Conservation (phyloP, 768 basidiomycete species). For the Leucocoprinus sp. region DNA sequence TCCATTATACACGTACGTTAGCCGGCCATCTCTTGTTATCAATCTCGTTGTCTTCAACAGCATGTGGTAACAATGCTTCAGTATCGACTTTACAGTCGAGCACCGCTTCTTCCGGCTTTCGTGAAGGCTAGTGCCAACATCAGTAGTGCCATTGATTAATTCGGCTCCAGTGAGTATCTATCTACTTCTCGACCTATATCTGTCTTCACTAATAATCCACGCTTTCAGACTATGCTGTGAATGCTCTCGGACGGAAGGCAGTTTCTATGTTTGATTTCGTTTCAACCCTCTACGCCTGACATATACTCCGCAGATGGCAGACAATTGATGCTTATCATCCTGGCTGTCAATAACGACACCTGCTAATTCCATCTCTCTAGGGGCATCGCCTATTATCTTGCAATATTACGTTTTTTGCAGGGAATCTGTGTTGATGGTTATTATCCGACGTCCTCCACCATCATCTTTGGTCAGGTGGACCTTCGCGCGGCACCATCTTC, state of each 20-base stretch:
- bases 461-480: slow-evolving; percentile 59
- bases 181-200: neutral
- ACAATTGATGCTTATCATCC: slow-evolving; percentile 73
- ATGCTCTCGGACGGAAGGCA: slow-evolving; percentile 60
- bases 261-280: slow-evolving; percentile 34
- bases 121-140: slow-evolving; percentile 64
- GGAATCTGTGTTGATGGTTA: slow-evolving; percentile 77
- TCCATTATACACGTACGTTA: slow-evolving; percentile 60
- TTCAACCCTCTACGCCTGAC: neutral
- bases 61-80: slow-evolving; percentile 63
- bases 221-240: slow-evolving; percentile 49
- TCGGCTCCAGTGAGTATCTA: slow-evolving; percentile 45
- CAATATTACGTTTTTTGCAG: slow-evolving; percentile 60
- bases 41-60: slow-evolving; percentile 20
- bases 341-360: slow-evolving; percentile 65
- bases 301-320: slow-evolving; percentile 45
- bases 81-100: slow-evolving; percentile 50
- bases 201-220: neutral
- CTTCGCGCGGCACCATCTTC: slow-evolving; percentile 64
- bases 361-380: slow-evolving; percentile 48
- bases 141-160: slow-evolving; percentile 64
- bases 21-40: neutral
- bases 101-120: slow-evolving; percentile 46
- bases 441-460: slow-evolving; percentile 68
- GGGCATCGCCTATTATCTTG: slow-evolving; percentile 53